These are phyloP conservation scores for Candolleomyces aberdarensis DNA, from an alignment of 768 basidiomycete species.

Conservation along the genomic window DNA sequence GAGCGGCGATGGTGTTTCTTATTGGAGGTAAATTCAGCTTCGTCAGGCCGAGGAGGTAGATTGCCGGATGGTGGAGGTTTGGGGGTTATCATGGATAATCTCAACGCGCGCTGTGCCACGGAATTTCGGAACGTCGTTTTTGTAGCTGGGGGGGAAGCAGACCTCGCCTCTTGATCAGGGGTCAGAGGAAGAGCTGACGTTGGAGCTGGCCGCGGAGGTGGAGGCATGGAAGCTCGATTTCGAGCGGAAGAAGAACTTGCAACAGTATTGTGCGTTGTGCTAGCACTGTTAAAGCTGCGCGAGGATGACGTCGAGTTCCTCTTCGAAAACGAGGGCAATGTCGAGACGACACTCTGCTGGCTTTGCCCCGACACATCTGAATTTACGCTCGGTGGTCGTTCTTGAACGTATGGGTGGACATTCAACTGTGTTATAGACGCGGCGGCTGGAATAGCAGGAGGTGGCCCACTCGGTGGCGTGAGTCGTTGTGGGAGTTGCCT, in stretches of 20 bases:
- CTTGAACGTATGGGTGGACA: conserved; percentile 27
- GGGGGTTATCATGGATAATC: conserved; percentile 59
- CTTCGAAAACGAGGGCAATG: conserved; percentile 51
- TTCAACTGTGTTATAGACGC: conserved; percentile 24
- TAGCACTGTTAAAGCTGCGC: conserved; percentile 39
- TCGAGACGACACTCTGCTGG: conserved; percentile 42
- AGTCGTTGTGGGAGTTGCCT: conserved; percentile 48
- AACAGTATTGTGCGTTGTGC: conserved; percentile 17
- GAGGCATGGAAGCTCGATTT: conserved; percentile 61
- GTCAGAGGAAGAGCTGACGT: conserved; percentile 69
- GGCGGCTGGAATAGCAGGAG: conserved; percentile 42
- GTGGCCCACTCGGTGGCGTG: conserved; percentile 59
- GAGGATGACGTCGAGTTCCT: conserved; percentile 50
- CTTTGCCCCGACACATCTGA: conserved; percentile 38
- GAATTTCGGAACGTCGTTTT: conserved; percentile 54
- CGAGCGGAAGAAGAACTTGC: conserved; percentile 11
- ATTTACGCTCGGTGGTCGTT: conserved; percentile 33
- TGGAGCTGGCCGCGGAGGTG: conserved; percentile 73
- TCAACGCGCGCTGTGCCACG: conserved; percentile 52
- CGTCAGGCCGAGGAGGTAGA: conserved; percentile 69
- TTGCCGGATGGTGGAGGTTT: conserved; percentile 58
- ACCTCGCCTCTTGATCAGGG: conserved; percentile 35
- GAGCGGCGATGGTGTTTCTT: conserved; percentile 28
- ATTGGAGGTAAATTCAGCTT: conserved; percentile 29
- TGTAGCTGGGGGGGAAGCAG: conserved; percentile 17